phyloP scores from a whole-genome alignment of 1,284 basidiomycete species.

The Trametes hirsuta region DNA sequence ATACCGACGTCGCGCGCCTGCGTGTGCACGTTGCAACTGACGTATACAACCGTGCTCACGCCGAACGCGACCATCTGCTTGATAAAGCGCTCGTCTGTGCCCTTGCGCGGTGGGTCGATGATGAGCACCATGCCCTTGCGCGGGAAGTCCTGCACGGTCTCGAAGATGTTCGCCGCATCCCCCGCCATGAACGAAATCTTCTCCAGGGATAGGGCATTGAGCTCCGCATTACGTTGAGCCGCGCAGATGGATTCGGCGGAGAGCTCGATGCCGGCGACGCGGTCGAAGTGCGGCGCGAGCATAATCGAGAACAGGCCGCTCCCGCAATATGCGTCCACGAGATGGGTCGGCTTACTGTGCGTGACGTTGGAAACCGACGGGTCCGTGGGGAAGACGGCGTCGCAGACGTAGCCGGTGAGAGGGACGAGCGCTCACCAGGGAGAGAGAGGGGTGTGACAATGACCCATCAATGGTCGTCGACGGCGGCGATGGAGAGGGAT shows the following conservation, averaged over 20 bases:
- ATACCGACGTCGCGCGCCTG: conserved; percentile 85
- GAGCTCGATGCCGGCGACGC: conserved; percentile 92
- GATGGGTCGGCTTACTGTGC: conserved; percentile 63
- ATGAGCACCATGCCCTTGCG: conserved; percentile 70
- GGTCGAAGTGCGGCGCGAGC: conserved; percentile 77
- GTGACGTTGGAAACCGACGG: conserved; percentile 9
- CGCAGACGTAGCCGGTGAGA: conserved; percentile 81
- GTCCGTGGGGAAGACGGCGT: conserved; percentile 60
- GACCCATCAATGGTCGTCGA: conserved; percentile 66
- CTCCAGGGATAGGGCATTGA: conserved; percentile 63
- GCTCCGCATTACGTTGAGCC: conserved; percentile 79
- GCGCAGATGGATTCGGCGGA: conserved; percentile 76
- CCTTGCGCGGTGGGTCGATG: conserved; percentile 91
- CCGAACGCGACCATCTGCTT: conserved; percentile 77
- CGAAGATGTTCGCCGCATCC: conserved; percentile 74
- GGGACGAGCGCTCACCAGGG: conserved; percentile 83
- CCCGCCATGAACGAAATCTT: conserved; percentile 66
- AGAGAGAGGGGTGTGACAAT: conserved; percentile 83
- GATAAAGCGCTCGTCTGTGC: conserved; percentile 84
- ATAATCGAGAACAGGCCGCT: conserved; percentile 92
- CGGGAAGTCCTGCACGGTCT: conserved; percentile 69
- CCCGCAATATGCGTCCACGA: conserved; percentile 93
- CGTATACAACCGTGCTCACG: conserved; percentile 80
- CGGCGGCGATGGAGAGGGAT: conserved; percentile 63
- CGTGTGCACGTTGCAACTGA: conserved; percentile 93